phyloP scores from a whole-genome alignment of 768 basidiomycete species.

The Tricholoma terreum region DNA sequence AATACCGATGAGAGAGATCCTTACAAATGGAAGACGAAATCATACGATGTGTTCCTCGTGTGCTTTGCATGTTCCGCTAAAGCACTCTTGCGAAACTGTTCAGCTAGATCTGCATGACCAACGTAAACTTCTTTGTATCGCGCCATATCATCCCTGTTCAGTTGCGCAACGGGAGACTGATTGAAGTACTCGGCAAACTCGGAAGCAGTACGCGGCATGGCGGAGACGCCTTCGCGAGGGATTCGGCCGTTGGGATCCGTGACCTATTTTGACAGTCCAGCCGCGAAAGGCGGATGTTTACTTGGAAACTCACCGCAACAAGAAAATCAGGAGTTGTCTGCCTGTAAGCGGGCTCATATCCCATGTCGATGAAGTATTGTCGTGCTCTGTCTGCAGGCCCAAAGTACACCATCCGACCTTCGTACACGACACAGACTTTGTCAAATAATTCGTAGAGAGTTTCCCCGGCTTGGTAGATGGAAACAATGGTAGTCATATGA shows the following conservation, averaged over 20 bases:
- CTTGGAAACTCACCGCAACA: constrained; percentile 41
- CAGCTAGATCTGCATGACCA: constrained; percentile 37
- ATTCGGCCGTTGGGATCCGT: constrained; percentile 58
- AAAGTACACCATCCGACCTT: constrained; percentile 74
- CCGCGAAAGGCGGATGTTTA: neutral
- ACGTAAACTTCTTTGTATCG: constrained; percentile 45
- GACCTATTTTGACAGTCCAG: constrained; percentile 15
- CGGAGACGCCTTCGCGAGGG: constrained; percentile 30
- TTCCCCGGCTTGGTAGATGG: constrained; percentile 84
- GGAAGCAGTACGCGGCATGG: constrained; percentile 41
- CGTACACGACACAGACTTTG: constrained; percentile 75
- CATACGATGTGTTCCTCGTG: neutral
- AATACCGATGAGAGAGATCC: constrained; percentile 1
- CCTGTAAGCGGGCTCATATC: constrained; percentile 53
- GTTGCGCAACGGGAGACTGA: constrained; percentile 27
- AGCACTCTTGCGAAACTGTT: constrained; percentile 44
- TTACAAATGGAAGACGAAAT: neutral
- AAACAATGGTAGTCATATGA: constrained; percentile 60
- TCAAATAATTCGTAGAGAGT: constrained; percentile 59
- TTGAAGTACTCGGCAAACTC: constrained; percentile 42
- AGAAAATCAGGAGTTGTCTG: constrained; percentile 69
- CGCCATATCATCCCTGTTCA: constrained; percentile 46
- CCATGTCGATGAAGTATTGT: constrained; percentile 73
- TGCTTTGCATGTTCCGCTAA: constrained; percentile 50
- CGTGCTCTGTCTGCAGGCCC: constrained; percentile 64